Evolutionary conservation across 805 yeast genomes (phyloP), one percentile per base, ranked within the genome.

Genomic region (Ogataea siamensis): DNA sequence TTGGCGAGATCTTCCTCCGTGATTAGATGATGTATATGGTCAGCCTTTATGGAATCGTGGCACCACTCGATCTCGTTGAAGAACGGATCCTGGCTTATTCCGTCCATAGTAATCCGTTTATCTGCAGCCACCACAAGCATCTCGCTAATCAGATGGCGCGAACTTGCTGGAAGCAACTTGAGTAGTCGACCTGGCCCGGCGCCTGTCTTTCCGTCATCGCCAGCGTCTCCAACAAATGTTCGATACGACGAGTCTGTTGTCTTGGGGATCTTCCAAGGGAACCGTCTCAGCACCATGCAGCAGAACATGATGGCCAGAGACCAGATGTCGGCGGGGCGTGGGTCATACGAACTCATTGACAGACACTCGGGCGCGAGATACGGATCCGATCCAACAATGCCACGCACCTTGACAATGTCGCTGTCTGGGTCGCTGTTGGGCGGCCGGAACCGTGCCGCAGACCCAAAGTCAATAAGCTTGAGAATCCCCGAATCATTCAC

Each of bases 211-310:
- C 52, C 54, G 40, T 58, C 64, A 17, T 52, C 61, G 4, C 47
- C 39, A 2, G 55, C 43, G 18, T 42, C 47, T 19, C 52, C 42
- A n/a, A 72, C 63, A 55, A 83, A 91, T 44, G 86, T 71, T 40
- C 78, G 73, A 66, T 73, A 91, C 4, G 93, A 80, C 37, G 78
- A 78, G 58, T 89, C 96, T 5, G 77, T 66, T 17, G 67, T 63
- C 48, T 82, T 80, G n/a, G 97, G 96, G 2, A 89, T 75, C 58
- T 87, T 87, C 99, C 99, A 91, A 1, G 99, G 98, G 63, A 91
- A 91, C 43, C 95, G 66, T 49, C 83, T 76, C 49, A 89, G 66
- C 2, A 83, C 70, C 89, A 88, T 85, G 64, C 98, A 89, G 59
- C 95, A 87, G 57, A 74, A 91, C 37, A 93, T 87, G 19, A 91